phyloP scores from a whole-genome alignment of 768 basidiomycete species.

The Rhizopogon vinicolor region DNA sequence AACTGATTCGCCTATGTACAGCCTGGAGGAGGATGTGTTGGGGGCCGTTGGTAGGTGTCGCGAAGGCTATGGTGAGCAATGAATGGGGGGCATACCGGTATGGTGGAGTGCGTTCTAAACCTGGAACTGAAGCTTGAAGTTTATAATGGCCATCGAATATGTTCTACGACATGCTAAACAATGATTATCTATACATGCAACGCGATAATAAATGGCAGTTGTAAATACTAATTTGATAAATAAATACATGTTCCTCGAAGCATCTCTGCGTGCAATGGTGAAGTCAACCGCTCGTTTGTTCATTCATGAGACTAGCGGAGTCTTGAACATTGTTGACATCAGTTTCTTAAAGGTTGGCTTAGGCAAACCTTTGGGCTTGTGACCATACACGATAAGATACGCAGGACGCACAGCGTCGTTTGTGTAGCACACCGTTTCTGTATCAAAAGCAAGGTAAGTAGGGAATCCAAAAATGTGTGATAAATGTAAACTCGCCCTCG shows the following conservation, averaged over 20 bases:
- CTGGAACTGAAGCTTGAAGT: no score
- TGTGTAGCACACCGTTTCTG: constrained; percentile 60
- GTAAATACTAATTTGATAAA: constrained; percentile 10
- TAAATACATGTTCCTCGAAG: constrained; percentile 6
- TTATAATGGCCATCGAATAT: no score
- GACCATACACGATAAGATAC: constrained; percentile 59
- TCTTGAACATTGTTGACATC: constrained; percentile 25
- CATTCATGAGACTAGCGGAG: constrained; percentile 22
- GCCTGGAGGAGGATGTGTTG: no score
- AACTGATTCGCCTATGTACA: no score
- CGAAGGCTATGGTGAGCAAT: no score
- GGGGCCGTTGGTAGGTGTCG: no score
- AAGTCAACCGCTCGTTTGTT: neutral
- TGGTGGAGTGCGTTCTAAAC: no score
- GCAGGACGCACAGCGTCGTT: constrained; percentile 67
- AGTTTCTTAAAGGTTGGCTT: constrained; percentile 19
- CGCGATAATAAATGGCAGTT: neutral
- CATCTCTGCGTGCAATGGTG: neutral
- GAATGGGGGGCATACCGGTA: no score
- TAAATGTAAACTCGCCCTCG: constrained; percentile 28
- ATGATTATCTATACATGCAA: no score
- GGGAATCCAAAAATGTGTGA: neutral
- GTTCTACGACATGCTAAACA: no score
- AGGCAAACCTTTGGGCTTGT: constrained; percentile 14
- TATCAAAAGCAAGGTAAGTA: neutral